Evolutionary conservation across 2,329 filamentous ascomycete species (phyloP).

Genomic region (Neonectria ditissima): DNA sequence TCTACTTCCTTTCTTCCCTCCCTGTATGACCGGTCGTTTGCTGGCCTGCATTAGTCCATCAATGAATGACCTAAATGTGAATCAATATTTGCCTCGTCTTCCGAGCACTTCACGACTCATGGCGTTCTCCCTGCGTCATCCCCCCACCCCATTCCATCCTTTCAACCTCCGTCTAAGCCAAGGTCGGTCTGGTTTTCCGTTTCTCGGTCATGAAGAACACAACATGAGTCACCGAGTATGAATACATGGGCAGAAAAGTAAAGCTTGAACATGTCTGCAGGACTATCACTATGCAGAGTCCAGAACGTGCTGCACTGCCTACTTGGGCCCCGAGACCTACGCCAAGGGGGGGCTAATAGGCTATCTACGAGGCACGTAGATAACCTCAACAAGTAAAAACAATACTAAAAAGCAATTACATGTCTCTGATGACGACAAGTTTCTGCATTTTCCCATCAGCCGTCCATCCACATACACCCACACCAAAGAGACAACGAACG

Average conservation of each 20-base stretch:
- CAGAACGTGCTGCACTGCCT: neutral
- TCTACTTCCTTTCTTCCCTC: neutral
- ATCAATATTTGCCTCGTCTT: neutral
- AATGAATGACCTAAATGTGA: neutral
- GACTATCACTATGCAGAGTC: neutral
- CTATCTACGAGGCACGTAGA: neutral
- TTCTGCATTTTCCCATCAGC: neutral
- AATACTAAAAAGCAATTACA: too few relatives aligned
- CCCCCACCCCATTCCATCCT: neutral
- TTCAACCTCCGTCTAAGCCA: too few relatives aligned
- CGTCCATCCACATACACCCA: too few relatives aligned
- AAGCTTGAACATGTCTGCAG: neutral
- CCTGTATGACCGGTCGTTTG: neutral
- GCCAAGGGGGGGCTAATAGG: neutral
- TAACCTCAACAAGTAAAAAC: neutral
- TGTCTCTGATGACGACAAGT: neutral
- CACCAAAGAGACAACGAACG: neutral
- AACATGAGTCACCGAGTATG: neutral
- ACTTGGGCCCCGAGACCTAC: neutral
- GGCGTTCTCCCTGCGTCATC: neutral
- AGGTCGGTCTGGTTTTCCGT: neutral
- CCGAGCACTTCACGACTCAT: neutral
- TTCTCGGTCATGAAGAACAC: neutral
- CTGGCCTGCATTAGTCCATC: neutral
- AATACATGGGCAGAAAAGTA: neutral